Base-by-base conservation (phyloP, 805 yeast species). In the Torulaspora quercuum region DNA sequence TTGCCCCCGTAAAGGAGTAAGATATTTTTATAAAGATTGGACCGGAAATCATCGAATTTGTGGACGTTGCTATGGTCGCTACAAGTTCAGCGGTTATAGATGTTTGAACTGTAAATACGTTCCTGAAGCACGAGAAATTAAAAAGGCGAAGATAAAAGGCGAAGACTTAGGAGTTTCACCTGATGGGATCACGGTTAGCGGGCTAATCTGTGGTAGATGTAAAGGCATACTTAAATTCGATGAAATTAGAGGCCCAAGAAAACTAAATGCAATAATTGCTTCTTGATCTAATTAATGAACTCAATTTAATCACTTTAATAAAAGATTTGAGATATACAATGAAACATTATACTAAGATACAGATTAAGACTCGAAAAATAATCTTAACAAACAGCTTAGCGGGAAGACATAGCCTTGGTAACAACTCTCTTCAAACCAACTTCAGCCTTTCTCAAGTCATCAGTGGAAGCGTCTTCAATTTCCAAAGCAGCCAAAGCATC, bases 381-480 rank as follows among this genome's bases (percentile, higher is more conserved):
- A 41, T 42, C 48, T 41, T 42, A 44, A 44, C 41, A 33, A 39
- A 32, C 41, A 38, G 45, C 72, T 80, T 82, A 84, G 80, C 96
- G 96, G 71, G 96, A 78, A 61, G 96, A 84, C 88, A 89, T 85
- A 70, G 97, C 97, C 80, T 88, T 90, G 79, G 96, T 90, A 70
- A 90, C 97, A 66, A 90, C 96, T 75, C 98, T 86, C 88, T 92
- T 92, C 71, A 92, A 85, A 71, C 88, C 82, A 70, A 92, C 87
- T 80, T 92, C 97, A 66, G 98, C 97, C 83, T 87, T 92, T 83
- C 97, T 86, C 78, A 75, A 80, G 73, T 89, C 97, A 67, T 92
- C 98, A 68, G 96, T 90, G 61, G 94, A 64, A 47, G 96, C 78
- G 58, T 92, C 97, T 77, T 90, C 95, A 53, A 92, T 75, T 76